phyloP scores from a whole-genome alignment of 1,284 basidiomycete species.

The Cryptococcus deneoformans region DNA sequence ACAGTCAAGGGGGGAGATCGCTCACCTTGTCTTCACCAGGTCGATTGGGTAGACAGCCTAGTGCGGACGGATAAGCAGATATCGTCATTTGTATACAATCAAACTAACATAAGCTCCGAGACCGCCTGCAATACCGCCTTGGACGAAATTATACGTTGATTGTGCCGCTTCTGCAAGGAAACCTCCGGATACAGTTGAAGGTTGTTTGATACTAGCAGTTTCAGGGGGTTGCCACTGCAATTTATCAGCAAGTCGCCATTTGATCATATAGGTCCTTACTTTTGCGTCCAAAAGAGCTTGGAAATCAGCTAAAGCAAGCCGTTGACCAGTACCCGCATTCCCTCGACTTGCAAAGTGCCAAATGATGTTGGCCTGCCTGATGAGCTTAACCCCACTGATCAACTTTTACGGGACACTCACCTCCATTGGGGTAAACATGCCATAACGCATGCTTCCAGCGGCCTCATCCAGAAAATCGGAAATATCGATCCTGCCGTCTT shows the following conservation, averaged over 20 bases:
- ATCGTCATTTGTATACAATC: background rate
- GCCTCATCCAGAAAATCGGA: slow-evolving; percentile 54
- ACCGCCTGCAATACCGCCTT: slow-evolving; percentile 85
- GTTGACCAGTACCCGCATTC: slow-evolving; percentile 53
- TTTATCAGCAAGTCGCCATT: slow-evolving; percentile 37
- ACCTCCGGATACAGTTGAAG: slow-evolving; percentile 6
- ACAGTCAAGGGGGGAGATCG: too few species aligned
- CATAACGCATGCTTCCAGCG: slow-evolving; percentile 67
- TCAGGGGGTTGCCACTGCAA: slow-evolving; percentile 13
- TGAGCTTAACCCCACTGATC: background rate
- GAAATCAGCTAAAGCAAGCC: slow-evolving; percentile 81
- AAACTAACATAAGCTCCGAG: slow-evolving; percentile 62
- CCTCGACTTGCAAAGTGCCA: slow-evolving; percentile 93
- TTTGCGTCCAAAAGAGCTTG: slow-evolving; percentile 74
- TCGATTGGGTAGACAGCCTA: slow-evolving; percentile 61
- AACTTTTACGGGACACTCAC: slow-evolving; percentile 14
- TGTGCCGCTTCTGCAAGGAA: slow-evolving; percentile 53
- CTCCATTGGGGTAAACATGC: slow-evolving; percentile 93
- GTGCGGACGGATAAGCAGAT: background rate
- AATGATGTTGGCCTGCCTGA: slow-evolving; percentile 74
- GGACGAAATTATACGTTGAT: slow-evolving; percentile 79
- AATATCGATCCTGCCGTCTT: slow-evolving; percentile 75
- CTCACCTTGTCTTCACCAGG: slow-evolving; percentile 62
- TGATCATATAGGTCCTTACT: slow-evolving; percentile 16
- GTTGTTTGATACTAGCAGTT: slow-evolving; percentile 13